Base-by-base conservation (phyloP, 2,329 filamentous ascomycete genomes). In the Paraconiothyrium brasiliense region DNA sequence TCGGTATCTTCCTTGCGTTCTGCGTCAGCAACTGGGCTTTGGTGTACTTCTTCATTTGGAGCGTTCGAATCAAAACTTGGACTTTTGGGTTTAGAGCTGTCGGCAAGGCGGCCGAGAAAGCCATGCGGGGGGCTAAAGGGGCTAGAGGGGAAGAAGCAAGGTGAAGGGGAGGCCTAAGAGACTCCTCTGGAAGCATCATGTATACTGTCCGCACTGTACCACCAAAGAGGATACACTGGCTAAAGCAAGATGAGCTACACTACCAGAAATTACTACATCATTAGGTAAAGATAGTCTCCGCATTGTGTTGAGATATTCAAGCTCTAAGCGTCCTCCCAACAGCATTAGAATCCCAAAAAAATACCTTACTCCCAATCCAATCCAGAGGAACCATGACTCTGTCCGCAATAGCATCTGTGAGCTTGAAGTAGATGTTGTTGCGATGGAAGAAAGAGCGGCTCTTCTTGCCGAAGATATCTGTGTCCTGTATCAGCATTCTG, bases 21-120 rank as follows among this genome's bases (percentile, higher is more conserved):
- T 87, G 86, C 56, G 79, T 90, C 14, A 89, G 86, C 54, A 93
- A 92, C 71, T 92, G 88, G 88, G 79, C 84, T 44, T 76, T 93
- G 57, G 89, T 92, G 0, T 92, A 91, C 75, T 92, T 92, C 78
- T 92, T 93, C 72, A 88, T 93, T 59, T 93, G 90, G 78, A 90
- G 87, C 2, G 89, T 92, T 7, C 84, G 91, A 20, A 86, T 93
- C 58, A 85, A 84, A 65, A 86, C 89, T 8, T 93, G 90, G 89
- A 86, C 79, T 24, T 93, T 93, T 76, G 91, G 90, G 0, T 83
- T 92, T 60, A 86, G 86, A 0, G 79, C 78, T 47, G 30, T 91
- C 2, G 89, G 89, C 72, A 80, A 82, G 1, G 66, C 65, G 1
- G 54, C 83, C n/a, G 84, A 82, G 2, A 82, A 65, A 49, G 57